Base-by-base conservation (phyloP, 2,329 filamentous ascomycete genomes). In the Sporothrix humicola region DNA sequence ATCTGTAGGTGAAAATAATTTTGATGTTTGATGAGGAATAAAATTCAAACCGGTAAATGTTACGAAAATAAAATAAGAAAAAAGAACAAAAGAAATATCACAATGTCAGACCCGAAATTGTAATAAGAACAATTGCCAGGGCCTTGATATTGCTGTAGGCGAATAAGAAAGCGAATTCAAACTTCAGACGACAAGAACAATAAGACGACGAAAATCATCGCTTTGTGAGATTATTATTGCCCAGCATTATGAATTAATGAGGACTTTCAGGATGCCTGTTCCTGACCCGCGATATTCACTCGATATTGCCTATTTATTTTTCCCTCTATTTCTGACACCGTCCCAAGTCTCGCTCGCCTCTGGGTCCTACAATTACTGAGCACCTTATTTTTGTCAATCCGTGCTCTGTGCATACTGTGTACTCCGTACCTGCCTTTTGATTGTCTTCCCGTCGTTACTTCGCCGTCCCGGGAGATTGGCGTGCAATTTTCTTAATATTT, bases 331-430 rank as follows among this genome's bases (percentile, higher is more conserved):
- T 54, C 44, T 63, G 58, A 65, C 56, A 63, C 69, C 69, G 69
- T 71, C 56, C 69, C 69, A 63, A 71, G 56, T 71, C 42, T 71
- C 26, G 17, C n/a, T 63, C 26, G 13, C 56, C 54, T 52, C 68
- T 46, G 54, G 52, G 54, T 71, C 42, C 54, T 37, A 37, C 31
- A 37, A 37, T 37, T 7, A 37, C 31, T 6, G 31, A 37, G 31
- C 31, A 37, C 31, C 9, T 56, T 42, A 15, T 58, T 26, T 7
- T 44, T 70, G 26, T 50, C 20, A 37, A 37, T 37, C 31, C 31
- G 31, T 37, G 31, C 7, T 37, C 31, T 37, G 31, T 37, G 31
- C 31, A 5, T 26, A 26, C 44, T 26, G 15, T 66, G 42, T 65
- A 46, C 12, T 8, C 8, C 42, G 13, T 46, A 46, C 42, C 31